Conservation (phyloP, 176 grass and related monocot genomes). For the Miscanthus lutarioriparius region DNA sequence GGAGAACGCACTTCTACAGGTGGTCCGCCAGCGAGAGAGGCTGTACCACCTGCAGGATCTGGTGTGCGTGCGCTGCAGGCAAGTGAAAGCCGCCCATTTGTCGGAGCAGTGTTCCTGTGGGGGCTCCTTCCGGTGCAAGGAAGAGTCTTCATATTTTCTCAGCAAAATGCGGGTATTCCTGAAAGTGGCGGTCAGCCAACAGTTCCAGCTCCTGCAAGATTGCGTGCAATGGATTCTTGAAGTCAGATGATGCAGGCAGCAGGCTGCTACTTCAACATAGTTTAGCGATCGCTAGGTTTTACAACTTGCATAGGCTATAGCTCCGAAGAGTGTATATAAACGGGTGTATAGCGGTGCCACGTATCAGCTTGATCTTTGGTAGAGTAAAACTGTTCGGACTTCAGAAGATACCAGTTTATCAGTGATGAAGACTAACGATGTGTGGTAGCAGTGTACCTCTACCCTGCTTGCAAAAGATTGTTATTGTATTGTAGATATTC, state of each 20-base stretch:
- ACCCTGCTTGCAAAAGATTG: not conserved
- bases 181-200: slow-evolving; percentile 57
- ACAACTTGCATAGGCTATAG: slow-evolving; percentile 15
- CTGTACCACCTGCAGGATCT: slow-evolving; percentile 94
- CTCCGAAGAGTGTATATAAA: slow-evolving; percentile 14
- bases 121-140: slow-evolving; percentile 79
- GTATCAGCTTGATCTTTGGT: not conserved
- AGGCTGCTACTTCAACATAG: not conserved
- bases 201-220: slow-evolving; percentile 68
- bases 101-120: slow-evolving; percentile 80
- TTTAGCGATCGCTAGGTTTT: not conserved
- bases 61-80: slow-evolving; percentile 77
- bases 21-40: slow-evolving; percentile 89
- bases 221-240: slow-evolving; percentile 76
- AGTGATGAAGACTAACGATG: not conserved
- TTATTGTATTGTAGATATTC: not conserved
- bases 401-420: not conserved
- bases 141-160: slow-evolving; percentile 52
- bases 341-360: not conserved
- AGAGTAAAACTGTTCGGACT: not conserved
- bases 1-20: slow-evolving; percentile 79
- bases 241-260: slow-evolving; percentile 31
- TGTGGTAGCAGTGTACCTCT: not conserved
- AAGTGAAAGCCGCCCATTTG: slow-evolving; percentile 86
- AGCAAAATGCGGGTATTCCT: slow-evolving; percentile 80